phyloP scores from a whole-genome alignment of 164 flowering plant genomes.

The Umbellularia californica region DNA sequence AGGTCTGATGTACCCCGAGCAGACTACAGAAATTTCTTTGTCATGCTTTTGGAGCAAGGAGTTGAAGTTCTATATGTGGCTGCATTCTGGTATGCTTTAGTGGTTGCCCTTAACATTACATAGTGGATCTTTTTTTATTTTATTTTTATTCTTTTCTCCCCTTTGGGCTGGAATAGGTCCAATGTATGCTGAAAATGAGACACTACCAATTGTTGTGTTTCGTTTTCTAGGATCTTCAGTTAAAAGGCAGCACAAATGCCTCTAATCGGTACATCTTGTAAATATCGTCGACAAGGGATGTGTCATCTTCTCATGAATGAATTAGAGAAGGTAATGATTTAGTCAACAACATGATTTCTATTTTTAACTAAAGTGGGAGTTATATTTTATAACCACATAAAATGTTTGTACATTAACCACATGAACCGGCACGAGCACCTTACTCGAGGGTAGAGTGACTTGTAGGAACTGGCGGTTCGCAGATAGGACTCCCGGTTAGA shows the following conservation, averaged over 20 bases:
- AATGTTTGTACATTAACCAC: too few species aligned
- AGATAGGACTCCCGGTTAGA: too few species aligned
- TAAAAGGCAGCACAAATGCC: slow-evolving; percentile 87
- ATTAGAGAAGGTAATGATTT: slow-evolving; percentile 40
- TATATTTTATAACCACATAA: too few species aligned
- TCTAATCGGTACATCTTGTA: slow-evolving; percentile 67
- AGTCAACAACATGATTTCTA: too few species aligned
- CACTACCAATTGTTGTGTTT: not conserved
- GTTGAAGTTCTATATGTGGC: slow-evolving; percentile 77
- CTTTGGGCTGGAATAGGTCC: too few species aligned
- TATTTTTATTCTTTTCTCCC: not conserved
- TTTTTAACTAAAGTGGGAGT: too few species aligned
- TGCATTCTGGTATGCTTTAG: slow-evolving; percentile 41
- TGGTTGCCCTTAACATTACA: not conserved
- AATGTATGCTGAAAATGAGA: too few species aligned
- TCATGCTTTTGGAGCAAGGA: slow-evolving; percentile 60
- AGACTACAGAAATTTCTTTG: slow-evolving; percentile 73
- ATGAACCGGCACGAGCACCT: too few species aligned
- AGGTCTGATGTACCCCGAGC: slow-evolving; percentile 68
- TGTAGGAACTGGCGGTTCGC: too few species aligned
- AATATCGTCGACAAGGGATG: slow-evolving; percentile 80
- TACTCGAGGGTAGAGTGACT: too few species aligned
- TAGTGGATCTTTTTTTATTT: not conserved
- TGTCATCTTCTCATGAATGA: slow-evolving; percentile 66
- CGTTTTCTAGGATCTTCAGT: slow-evolving; percentile 55